Evolutionary conservation across 306 rosid genomes (phyloP).

Genomic region (Pyrus betulifolia): DNA sequence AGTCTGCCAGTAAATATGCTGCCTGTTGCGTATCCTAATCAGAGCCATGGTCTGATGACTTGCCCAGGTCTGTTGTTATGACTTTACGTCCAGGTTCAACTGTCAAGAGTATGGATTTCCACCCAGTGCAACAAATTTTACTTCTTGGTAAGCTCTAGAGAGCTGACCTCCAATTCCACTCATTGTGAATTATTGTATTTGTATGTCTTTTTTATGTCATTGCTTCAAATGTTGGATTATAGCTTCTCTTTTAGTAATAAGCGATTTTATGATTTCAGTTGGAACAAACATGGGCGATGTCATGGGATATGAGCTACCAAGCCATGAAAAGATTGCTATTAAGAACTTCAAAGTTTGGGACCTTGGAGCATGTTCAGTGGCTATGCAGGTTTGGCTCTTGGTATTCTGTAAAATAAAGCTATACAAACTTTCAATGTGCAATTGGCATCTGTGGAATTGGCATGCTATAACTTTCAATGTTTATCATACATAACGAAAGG

Average conservation of each 20-base stretch:
- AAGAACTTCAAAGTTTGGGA: constrained; percentile 90
- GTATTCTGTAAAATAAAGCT: not conserved
- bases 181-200: not conserved
- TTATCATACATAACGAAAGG: too few species aligned
- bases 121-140: constrained; percentile 78
- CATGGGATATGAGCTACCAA: constrained; percentile 80
- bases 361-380: constrained; percentile 47
- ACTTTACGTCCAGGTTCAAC: constrained; percentile 65
- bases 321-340: constrained; percentile 65
- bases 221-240: not conserved
- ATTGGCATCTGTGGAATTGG: too few species aligned
- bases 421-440: too few species aligned
- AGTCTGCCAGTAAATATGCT: constrained; percentile 78
- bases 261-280: constrained; percentile 39
- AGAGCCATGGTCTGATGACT: constrained; percentile 87
- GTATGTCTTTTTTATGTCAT: not conserved
- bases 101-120: constrained; percentile 94
- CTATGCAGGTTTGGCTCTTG: constrained; percentile 64
- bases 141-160: constrained; percentile 69
- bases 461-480: too few species aligned
- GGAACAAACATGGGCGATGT: constrained; percentile 93
- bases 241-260: not conserved
- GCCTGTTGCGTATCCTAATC: constrained; percentile 61
- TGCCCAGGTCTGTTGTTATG: constrained; percentile 77
- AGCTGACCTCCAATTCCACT: not conserved